Percentiles rank a stretch among this genome's conserved stretches.
Conservation (phyloP, 495 filamentous ascomycete species). For the Gamarada debralockiae region DNA sequence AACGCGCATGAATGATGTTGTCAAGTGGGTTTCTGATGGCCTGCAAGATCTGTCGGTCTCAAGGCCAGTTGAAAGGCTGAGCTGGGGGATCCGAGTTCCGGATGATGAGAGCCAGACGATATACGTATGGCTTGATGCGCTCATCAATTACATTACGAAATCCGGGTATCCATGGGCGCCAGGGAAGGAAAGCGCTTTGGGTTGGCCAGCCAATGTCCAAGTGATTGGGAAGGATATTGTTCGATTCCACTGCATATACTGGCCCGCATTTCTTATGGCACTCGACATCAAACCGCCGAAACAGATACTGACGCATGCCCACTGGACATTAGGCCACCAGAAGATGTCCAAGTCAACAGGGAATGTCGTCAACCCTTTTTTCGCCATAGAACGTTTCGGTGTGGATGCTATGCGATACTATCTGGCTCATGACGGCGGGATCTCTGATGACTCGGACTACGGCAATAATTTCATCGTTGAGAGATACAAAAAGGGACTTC, state of each 20-base stretch:
- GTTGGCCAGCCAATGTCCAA: slow-evolving; percentile 91
- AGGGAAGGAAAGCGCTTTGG: slow-evolving; percentile 45
- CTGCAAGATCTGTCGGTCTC: slow-evolving; percentile 88
- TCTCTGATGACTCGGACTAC: slow-evolving; percentile 77
- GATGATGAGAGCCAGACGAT: slow-evolving; percentile 83
- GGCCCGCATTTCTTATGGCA: slow-evolving; percentile 93
- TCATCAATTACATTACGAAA: slow-evolving; percentile 89
- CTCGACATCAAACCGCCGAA: slow-evolving; percentile 79
- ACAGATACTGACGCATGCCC: slow-evolving; percentile 80
- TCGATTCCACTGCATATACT: slow-evolving; percentile 95
- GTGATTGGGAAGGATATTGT: slow-evolving; percentile 95
- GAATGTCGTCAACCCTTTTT: slow-evolving; percentile 93
- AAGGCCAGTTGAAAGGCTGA: slow-evolving; percentile 69
- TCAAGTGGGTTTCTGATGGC: slow-evolving; percentile 62
- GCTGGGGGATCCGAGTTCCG: slow-evolving; percentile 89
- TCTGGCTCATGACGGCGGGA: slow-evolving; percentile 70
- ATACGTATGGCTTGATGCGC: slow-evolving; percentile 96
- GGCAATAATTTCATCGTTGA: slow-evolving; percentile 70
- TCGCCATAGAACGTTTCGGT: slow-evolving; percentile 85
- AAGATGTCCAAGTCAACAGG: slow-evolving; percentile 97
- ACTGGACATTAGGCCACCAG: slow-evolving; percentile 84
- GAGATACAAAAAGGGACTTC: slow-evolving; percentile 74
- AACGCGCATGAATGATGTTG: slow-evolving; percentile 62
- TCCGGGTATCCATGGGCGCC: slow-evolving; percentile 80
- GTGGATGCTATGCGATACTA: slow-evolving; percentile 87